These are phyloP conservation scores for Cercophora samala DNA, from an alignment of 495 filamentous ascomycete species.

Conservation along the genomic window DNA sequence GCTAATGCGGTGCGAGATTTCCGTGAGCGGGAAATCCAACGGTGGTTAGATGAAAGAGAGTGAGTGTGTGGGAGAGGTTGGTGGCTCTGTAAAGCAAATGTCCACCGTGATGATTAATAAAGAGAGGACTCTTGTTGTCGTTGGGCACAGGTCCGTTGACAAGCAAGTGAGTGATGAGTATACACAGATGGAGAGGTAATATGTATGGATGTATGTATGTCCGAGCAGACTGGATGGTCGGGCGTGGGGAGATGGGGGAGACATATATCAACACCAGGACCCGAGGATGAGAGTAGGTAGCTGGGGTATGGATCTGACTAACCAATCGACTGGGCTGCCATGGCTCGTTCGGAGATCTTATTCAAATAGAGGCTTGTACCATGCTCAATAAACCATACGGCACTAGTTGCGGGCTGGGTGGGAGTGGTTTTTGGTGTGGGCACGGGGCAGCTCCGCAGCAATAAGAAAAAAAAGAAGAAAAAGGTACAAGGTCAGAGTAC, in stretches of 20 bases:
- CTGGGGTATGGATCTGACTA: slow-evolving; percentile 22
- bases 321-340: slow-evolving; percentile 29
- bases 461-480: slow-evolving; percentile 5
- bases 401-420: not conserved
- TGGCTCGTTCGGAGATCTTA: slow-evolving; percentile 24
- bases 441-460: slow-evolving; percentile 9
- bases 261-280: slow-evolving; percentile 27
- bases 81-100: slow-evolving; percentile 14
- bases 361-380: slow-evolving; percentile 23
- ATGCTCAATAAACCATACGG: slow-evolving; percentile 3
- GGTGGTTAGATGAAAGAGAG: slow-evolving; percentile 8
- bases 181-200: slow-evolving; percentile 9
- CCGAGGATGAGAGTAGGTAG: slow-evolving; percentile 6
- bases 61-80: not conserved
- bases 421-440: not conserved
- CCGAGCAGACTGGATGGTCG: slow-evolving; percentile 17
- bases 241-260: slow-evolving; percentile 12
- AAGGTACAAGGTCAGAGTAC: not conserved
- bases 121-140: not conserved
- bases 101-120: slow-evolving; percentile 8
- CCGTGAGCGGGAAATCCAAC: not conserved
- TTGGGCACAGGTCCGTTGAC: not conserved
- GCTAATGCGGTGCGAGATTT: slow-evolving; percentile 2
- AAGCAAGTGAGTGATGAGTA: slow-evolving; percentile 9
- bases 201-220: slow-evolving; percentile 2